Evolutionary conservation across 2,329 filamentous ascomycete genomes (phyloP), one percentile per base, ranked within the genome.

Genomic region (Botryotinia narcissicola): DNA sequence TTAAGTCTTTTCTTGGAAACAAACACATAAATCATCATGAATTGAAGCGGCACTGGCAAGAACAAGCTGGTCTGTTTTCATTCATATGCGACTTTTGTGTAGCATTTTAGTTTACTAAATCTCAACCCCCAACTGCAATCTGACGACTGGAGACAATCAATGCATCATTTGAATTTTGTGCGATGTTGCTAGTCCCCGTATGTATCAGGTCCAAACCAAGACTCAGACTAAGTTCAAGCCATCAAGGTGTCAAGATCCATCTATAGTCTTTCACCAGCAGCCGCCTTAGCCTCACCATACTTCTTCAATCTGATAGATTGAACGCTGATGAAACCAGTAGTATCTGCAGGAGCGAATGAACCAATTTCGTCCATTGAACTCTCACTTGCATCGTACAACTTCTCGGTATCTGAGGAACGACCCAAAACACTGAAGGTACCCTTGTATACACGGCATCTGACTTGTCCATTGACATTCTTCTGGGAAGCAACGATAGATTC

Each of bases 211-310:
- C 48, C 37, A 42, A 57, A 32, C 66, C 37, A 7, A 69, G 66
- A 68, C 66, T 51, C 35, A 57, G 66, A 69, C 48, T 57, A 57
- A 57, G 7, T 25, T 57, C 66, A 44, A 44, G 37, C 48, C 48
- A 57, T 44, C 12, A 57, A 42, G 48, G 48, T 57, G 48, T 32
- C n/a, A 69, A 69, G 66, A 70, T 70, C 59, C 22, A 67, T 76
- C 73, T 77, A 80, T 70, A 80, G 91, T 76, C 95, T 95, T 83
- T 90, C 98, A 63, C 91, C 87, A 84, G 91, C 93, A 75, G 87
- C 86, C 82, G 95, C 93, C 81, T 92, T 86, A 16, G 92, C 98
- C 84, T 98, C 95, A 85, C 85, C 85, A 74, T 84, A 87, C 82
- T 88, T 91, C 83, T 89, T 84, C 68, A 92, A 83, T 62, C 88